A percentile compares a stretch with the other conserved stretches of the same genome.
These are phyloP conservation scores for Blastobotrys arbuscula DNA, from an alignment of 1,139 yeast genomes.

Conservation along the genomic window DNA sequence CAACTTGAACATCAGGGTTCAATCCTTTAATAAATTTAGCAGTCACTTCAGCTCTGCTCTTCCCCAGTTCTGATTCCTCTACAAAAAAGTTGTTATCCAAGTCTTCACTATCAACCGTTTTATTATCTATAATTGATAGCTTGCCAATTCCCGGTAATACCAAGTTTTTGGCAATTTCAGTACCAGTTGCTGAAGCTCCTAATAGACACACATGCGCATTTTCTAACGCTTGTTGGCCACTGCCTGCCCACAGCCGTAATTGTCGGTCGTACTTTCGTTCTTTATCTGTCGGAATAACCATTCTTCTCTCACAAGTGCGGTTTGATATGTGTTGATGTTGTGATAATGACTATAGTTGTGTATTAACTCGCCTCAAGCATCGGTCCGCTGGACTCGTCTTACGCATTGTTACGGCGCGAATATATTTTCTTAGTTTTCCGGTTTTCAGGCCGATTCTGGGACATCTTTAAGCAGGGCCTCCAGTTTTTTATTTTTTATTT, in stretches of 20 bases:
- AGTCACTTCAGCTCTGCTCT: slow-evolving; percentile 39
- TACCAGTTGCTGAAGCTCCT: slow-evolving; percentile 54
- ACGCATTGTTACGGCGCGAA: no score
- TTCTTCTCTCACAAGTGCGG: no score
- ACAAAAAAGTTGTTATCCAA: slow-evolving; percentile 61
- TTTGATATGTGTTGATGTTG: no score
- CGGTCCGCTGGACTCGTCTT: no score
- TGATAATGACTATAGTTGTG: no score
- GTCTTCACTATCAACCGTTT: slow-evolving; percentile 40
- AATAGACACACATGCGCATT: slow-evolving; percentile 57
- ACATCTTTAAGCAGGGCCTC: no score
- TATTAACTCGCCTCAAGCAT: no score
- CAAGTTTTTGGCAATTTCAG: slow-evolving; percentile 72
- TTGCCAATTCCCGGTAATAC: slow-evolving; percentile 75
- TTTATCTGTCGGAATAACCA: slow-evolving; percentile 21
- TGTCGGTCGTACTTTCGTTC: slow-evolving; percentile 68
- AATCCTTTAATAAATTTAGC: slow-evolving; percentile 46
- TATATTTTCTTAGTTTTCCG: no score
- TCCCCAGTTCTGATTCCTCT: slow-evolving; percentile 42
- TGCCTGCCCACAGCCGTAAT: slow-evolving; percentile 75
- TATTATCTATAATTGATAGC: slow-evolving; percentile 53
- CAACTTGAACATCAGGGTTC: slow-evolving; percentile 54
- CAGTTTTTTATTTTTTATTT: not conserved
- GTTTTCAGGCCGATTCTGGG: no score
- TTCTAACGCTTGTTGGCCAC: slow-evolving; percentile 65